Evolutionary conservation across 1,284 basidiomycete species (phyloP).

Genomic region (Meripilus lineatus): DNA sequence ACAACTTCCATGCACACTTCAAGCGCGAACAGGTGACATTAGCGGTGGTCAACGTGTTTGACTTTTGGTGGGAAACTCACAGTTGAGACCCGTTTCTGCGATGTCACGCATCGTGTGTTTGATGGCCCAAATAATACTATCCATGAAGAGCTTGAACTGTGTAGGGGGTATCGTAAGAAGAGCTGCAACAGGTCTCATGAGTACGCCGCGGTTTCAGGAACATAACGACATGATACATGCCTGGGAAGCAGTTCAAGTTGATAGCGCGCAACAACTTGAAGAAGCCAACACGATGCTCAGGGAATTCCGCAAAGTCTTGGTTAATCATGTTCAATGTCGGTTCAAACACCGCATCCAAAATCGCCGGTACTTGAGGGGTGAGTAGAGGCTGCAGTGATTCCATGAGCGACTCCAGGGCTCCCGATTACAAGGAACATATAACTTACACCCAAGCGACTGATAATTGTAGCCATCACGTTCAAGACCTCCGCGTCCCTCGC

Average conservation of each 20-base stretch:
- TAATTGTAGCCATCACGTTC: constrained; percentile 98
- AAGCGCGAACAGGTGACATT: constrained; percentile 11
- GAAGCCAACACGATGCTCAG: constrained; percentile 97
- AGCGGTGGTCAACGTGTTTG: constrained; percentile 10
- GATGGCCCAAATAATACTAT: constrained; percentile 98
- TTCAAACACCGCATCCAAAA: constrained; percentile 97
- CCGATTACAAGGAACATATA: not conserved
- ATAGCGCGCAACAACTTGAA: constrained; percentile 95
- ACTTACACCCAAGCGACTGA: constrained; percentile 77
- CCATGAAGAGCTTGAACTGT: constrained; percentile 98
- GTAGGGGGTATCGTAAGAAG: constrained; percentile 83
- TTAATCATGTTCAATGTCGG: constrained; percentile 99
- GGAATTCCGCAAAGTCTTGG: constrained; percentile 97
- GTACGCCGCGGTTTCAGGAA: not conserved
- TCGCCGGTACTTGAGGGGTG: constrained; percentile 93
- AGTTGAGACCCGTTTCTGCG: constrained; percentile 88
- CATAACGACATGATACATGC: constrained; percentile 34
- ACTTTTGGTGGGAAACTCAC: constrained; percentile 41
- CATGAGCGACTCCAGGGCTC: constrained; percentile 1
- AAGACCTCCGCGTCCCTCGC: constrained; percentile 97
- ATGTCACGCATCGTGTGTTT: constrained; percentile 99
- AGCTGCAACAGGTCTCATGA: constrained; percentile 41
- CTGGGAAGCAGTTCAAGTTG: constrained; percentile 94
- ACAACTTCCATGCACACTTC: constrained; percentile 93
- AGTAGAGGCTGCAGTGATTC: constrained; percentile 77